Evolutionary conservation across 768 basidiomycete genomes (phyloP).

Genomic region (Lentinula edodes): DNA sequence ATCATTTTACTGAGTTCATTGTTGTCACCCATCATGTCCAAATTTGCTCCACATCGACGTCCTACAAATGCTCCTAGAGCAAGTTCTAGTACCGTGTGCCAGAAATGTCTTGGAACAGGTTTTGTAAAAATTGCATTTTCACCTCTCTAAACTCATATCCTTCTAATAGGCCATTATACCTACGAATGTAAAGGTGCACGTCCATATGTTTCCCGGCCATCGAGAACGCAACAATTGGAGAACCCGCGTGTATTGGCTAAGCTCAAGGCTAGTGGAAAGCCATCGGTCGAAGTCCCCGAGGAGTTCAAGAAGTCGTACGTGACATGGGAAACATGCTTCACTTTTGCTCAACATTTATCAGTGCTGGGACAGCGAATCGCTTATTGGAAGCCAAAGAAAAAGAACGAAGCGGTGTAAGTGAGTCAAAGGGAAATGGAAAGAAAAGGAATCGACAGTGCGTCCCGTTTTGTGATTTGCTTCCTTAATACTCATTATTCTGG

Average conservation of each 20-base stretch:
- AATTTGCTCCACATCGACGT: constrained; percentile 69
- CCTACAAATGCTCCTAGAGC: constrained; percentile 61
- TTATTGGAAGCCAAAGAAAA: constrained; percentile 84
- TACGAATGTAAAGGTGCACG: constrained; percentile 82
- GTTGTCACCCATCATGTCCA: constrained; percentile 49
- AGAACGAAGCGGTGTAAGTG: constrained; percentile 45
- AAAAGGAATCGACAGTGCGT: constrained; percentile 31
- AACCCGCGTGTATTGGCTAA: constrained; percentile 67
- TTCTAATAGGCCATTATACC: constrained; percentile 70
- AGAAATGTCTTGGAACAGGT: constrained; percentile 77
- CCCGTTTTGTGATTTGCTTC: background rate
- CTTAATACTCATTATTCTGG: constrained; percentile 7
- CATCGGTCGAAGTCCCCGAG: constrained; percentile 81
- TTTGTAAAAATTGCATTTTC: constrained; percentile 9
- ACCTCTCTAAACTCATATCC: background rate
- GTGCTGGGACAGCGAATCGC: constrained; percentile 76
- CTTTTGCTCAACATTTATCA: constrained; percentile 17
- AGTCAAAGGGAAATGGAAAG: constrained; percentile 26
- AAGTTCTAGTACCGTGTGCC: constrained; percentile 65
- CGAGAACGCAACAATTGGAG: constrained; percentile 80
- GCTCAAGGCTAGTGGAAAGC: constrained; percentile 63
- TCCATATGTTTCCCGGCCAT: constrained; percentile 86
- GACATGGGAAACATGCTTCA: background rate
- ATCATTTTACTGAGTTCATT: background rate
- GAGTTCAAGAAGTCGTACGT: constrained; percentile 83